Conservation (phyloP, 2,329 filamentous ascomycete genomes). For the Cryphonectria japonica region DNA sequence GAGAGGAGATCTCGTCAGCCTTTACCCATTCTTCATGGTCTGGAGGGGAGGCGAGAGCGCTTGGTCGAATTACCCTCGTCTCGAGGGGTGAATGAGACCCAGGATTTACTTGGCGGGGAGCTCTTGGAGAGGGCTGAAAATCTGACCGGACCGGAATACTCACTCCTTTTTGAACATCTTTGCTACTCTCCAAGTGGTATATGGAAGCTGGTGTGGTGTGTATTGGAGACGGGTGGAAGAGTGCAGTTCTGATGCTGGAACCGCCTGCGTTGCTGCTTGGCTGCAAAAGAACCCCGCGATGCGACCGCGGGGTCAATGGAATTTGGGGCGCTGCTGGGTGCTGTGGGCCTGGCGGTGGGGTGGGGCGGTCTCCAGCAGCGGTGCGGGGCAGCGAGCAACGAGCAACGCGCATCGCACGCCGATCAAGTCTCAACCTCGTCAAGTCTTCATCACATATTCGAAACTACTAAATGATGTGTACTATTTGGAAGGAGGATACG, state of each 20-base stretch:
- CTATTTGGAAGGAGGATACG: background rate
- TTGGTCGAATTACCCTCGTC: background rate
- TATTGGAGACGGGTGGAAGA: background rate
- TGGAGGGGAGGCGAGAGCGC: background rate
- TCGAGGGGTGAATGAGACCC: background rate
- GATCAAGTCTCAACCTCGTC: background rate
- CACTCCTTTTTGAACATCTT: conserved; percentile 96
- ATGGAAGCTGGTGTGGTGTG: background rate
- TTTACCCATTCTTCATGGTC: too few species aligned
- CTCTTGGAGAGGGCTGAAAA: background rate
- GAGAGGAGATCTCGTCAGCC: background rate
- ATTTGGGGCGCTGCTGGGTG: conserved; percentile 3
- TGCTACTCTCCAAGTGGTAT: conserved; percentile 31
- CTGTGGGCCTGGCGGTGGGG: background rate
- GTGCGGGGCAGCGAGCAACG: background rate
- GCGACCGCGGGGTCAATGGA: conserved; percentile 36
- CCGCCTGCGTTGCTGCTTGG: conserved; percentile 5
- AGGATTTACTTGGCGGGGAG: background rate
- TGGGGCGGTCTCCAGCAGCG: conserved; percentile 8
- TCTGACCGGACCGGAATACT: conserved; percentile 36
- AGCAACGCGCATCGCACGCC: background rate
- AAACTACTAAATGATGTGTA: background rate
- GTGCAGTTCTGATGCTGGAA: background rate
- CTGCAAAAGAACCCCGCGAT: conserved; percentile 31
- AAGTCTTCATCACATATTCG: background rate